A percentile compares a stretch with the other conserved stretches of the same genome.
Conservation (phyloP, 306 rosid genomes). For the Fragaria ananassa region DNA sequence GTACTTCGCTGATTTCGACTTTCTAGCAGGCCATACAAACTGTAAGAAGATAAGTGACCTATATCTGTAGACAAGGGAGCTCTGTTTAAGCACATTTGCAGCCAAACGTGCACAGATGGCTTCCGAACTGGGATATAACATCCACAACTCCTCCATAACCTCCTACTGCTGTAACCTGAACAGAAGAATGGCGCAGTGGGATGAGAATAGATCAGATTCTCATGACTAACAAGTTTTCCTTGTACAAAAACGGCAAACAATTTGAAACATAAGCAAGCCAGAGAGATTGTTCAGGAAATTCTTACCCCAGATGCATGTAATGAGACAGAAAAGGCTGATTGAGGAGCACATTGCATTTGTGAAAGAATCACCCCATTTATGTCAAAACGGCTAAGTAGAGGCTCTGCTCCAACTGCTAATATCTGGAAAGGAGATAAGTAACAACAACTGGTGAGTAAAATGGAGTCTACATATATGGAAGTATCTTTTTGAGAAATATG, state of each 20-base stretch:
- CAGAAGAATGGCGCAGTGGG: conserved; percentile 12
- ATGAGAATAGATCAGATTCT: neutral
- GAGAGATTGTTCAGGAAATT: conserved; percentile 13
- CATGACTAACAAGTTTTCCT: neutral
- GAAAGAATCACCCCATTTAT: conserved; percentile 78
- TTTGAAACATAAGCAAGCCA: neutral
- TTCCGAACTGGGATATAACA: conserved; percentile 87
- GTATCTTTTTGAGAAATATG: neutral
- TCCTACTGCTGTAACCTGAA: conserved; percentile 85
- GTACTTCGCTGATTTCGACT: neutral
- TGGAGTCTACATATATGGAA: neutral
- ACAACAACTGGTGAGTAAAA: neutral
- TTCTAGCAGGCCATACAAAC: neutral
- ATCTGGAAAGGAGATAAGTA: conserved; percentile 42
- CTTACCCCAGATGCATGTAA: conserved; percentile 79
- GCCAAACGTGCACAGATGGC: conserved; percentile 83
- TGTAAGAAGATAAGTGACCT: neutral
- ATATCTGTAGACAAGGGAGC: neutral
- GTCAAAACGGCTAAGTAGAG: conserved; percentile 66
- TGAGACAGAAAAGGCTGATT: conserved; percentile 71
- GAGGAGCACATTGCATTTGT: conserved; percentile 85
- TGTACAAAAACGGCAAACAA: neutral
- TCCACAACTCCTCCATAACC: conserved; percentile 88
- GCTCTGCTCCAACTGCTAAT: conserved; percentile 83
- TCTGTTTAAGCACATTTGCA: conserved; percentile 40